A percentile compares a stretch with the other conserved stretches of the same genome.
Evolutionary conservation across 2,329 filamentous ascomycete species (phyloP).

Genomic region (Botrytis paeoniae): DNA sequence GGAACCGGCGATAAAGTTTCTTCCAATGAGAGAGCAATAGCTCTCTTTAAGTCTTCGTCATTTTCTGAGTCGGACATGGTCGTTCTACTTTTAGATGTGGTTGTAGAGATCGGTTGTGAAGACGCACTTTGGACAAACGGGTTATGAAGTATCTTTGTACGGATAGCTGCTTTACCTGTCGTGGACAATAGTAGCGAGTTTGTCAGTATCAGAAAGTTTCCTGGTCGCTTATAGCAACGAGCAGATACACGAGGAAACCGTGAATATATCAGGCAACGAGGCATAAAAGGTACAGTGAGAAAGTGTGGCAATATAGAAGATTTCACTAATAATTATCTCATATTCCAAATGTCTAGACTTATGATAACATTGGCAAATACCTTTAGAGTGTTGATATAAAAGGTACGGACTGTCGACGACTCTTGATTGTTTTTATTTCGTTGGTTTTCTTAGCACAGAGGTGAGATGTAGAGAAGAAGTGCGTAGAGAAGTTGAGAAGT

Average conservation of each 20-base stretch:
- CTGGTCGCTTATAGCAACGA: neutral
- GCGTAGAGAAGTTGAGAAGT: neutral
- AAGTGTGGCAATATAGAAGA: neutral
- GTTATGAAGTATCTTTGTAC: neutral
- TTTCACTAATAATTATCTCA: neutral
- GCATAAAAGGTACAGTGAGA: neutral
- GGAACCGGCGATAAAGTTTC: slow-evolving; percentile 12
- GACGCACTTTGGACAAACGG: neutral
- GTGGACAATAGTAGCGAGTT: neutral
- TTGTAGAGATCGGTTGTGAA: neutral
- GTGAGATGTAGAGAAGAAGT: neutral
- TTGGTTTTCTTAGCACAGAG: neutral
- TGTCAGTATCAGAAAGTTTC: neutral
- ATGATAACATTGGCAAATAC: neutral
- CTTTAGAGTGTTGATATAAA: neutral
- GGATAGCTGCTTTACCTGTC: neutral
- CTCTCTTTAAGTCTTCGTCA: slow-evolving; percentile 56
- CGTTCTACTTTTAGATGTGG: neutral
- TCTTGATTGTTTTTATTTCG: neutral
- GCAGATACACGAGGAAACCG: neutral
- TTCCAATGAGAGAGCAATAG: slow-evolving; percentile 56
- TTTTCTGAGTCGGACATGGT: slow-evolving; percentile 35
- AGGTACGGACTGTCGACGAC: neutral
- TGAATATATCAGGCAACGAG: neutral
- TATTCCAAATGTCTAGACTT: neutral